Percentiles rank a stretch among this genome's conserved stretches.
Evolutionary conservation across 208 protist genomes (phyloP).

Genomic region (Strigomonas oncopelti): DNA sequence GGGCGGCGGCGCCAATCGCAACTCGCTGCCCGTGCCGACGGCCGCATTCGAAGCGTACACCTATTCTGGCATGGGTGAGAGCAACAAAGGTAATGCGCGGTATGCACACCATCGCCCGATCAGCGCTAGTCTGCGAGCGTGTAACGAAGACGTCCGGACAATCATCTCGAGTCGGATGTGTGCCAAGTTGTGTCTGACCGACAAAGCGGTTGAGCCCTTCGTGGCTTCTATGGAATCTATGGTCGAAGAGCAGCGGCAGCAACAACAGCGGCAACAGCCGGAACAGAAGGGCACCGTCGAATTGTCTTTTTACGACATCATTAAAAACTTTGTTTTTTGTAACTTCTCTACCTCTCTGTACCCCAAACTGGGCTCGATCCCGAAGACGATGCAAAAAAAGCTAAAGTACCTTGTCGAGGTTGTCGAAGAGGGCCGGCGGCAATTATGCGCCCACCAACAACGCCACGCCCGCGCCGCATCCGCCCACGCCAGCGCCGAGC

Average conservation of each 20-base stretch:
- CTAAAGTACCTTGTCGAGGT: constrained; percentile 2
- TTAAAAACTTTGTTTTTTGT: constrained; percentile 10
- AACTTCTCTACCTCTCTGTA: constrained; percentile 10
- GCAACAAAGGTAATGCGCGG: too few species aligned
- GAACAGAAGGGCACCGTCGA: background rate
- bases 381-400: constrained; percentile 10
- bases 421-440: constrained; percentile 3
- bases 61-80: too few species aligned
- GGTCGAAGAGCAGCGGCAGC: constrained; percentile 14
- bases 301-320: background rate
- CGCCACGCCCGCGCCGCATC: background rate
- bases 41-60: background rate
- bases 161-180: background rate
- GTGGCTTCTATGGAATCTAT: constrained; percentile 7
- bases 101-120: background rate
- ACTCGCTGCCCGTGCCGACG: too few species aligned
- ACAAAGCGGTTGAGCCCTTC: constrained; percentile 2
- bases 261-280: constrained; percentile 6
- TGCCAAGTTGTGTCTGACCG: background rate
- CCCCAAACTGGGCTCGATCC: background rate
- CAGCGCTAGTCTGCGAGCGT: background rate
- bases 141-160: background rate
- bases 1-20: background rate
- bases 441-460: background rate
- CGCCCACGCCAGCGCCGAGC: background rate